A percentile compares a stretch with the other conserved stretches of the same genome.
Evolutionary conservation across 345 rosid species (phyloP).

Genomic region (Salix caprea): DNA sequence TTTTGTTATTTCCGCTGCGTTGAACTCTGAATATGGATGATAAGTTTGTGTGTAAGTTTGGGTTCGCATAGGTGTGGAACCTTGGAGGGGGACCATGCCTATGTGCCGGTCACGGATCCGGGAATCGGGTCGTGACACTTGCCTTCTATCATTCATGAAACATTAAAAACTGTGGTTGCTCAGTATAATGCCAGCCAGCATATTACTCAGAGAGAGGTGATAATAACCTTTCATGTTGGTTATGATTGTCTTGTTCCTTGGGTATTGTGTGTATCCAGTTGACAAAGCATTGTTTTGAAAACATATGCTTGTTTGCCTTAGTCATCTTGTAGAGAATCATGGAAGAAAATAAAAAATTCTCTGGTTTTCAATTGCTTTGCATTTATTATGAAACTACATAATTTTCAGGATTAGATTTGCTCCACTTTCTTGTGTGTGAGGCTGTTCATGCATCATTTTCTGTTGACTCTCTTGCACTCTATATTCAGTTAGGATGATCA

Average conservation of each 20-base stretch:
- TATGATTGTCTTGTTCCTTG: not conserved
- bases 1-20: too few relatives aligned
- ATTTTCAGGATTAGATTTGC: too few relatives aligned
- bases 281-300: not conserved
- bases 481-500: too few relatives aligned
- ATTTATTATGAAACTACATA: not conserved
- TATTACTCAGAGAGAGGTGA: constrained; percentile 90
- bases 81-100: too few relatives aligned
- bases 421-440: too few relatives aligned
- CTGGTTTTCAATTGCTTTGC: not conserved
- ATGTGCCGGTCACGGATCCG: too few relatives aligned
- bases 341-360: constrained; percentile 51
- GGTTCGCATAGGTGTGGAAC: too few relatives aligned
- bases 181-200: constrained; percentile 97
- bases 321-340: constrained; percentile 64
- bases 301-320: not conserved
- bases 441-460: too few relatives aligned
- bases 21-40: too few relatives aligned
- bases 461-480: too few relatives aligned
- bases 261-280: not conserved
- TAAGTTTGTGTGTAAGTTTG: too few relatives aligned
- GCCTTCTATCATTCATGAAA: constrained; percentile 90
- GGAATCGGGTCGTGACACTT: too few relatives aligned
- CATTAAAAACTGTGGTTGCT: constrained; percentile 88
- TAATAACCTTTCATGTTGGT: not conserved